These are phyloP conservation scores for Aegilops umbellulata DNA, from an alignment of 176 grass and related monocot species.

Conservation along the genomic window DNA sequence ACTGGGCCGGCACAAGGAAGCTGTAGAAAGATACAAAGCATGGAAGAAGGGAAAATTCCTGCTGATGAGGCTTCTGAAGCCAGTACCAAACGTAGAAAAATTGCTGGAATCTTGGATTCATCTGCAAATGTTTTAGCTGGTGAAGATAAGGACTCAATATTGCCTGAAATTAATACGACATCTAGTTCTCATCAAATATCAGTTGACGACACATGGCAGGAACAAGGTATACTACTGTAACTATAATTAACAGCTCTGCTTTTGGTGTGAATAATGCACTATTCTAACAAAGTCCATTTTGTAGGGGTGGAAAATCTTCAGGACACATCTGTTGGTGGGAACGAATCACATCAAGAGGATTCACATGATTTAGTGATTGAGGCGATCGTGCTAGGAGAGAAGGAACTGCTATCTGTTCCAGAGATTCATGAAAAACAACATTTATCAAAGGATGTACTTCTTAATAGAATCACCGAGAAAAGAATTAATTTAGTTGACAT, in stretches of 20 bases:
- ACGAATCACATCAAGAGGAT: no score
- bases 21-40: constrained; percentile 63
- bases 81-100: constrained; percentile 61
- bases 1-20: constrained; percentile 59
- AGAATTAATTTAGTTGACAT: no score
- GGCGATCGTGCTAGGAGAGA: no score
- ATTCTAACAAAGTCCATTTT: constrained; percentile 26
- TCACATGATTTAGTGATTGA: no score
- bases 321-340: no score
- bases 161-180: constrained; percentile 24
- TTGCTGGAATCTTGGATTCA: constrained; percentile 36
- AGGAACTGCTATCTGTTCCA: no score
- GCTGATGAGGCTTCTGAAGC: constrained; percentile 47
- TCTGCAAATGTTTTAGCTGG: constrained; percentile 27
- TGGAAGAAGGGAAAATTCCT: constrained; percentile 35
- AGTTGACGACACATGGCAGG: constrained; percentile 49
- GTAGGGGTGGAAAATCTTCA: constrained; percentile 54
- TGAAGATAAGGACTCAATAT: constrained; percentile 29
- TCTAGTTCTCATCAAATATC: constrained; percentile 37
- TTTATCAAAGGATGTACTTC: no score
- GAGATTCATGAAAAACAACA: no score
- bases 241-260: constrained; percentile 3
- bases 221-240: constrained; percentile 48
- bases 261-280: constrained; percentile 11
- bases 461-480: no score